phyloP scores from a whole-genome alignment of 1,139 yeast species.

The Yarrowia galli region DNA sequence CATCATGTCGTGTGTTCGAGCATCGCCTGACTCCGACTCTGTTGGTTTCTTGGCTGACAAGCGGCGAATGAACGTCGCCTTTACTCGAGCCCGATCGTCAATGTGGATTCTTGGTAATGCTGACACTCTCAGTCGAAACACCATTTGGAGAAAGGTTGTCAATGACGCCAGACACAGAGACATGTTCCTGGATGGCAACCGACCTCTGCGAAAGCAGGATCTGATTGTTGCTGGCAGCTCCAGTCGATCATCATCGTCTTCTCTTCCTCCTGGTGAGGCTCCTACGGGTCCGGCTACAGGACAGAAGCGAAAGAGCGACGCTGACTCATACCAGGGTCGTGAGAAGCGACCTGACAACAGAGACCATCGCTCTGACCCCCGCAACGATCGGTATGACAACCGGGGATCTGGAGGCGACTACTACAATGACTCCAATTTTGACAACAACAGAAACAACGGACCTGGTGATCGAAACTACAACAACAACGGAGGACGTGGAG shows the following conservation, averaged over 20 bases:
- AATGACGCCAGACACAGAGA: slow-evolving; percentile 60
- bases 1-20: slow-evolving; percentile 93
- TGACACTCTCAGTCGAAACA: slow-evolving; percentile 56
- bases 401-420: neutral
- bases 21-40: slow-evolving; percentile 61
- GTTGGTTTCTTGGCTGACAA: slow-evolving; percentile 91
- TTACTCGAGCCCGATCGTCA: slow-evolving; percentile 91
- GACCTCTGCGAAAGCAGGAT: neutral
- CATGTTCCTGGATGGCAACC: slow-evolving; percentile 12
- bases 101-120: slow-evolving; percentile 91
- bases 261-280: neutral
- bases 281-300: neutral
- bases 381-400: neutral
- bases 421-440: slow-evolving; percentile 7
- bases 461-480: no score
- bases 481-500: neutral
- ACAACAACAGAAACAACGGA: slow-evolving; percentile 10
- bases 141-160: slow-evolving; percentile 60
- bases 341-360: slow-evolving; percentile 20
- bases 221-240: neutral
- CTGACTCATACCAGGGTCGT: slow-evolving; percentile 1
- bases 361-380: neutral
- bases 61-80: slow-evolving; percentile 94
- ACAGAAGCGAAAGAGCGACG: slow-evolving; percentile 17
- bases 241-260: neutral